These are phyloP conservation scores for Aureobasidium sp. DNA, from an alignment of 2,329 filamentous ascomycete genomes.

Conservation along the genomic window DNA sequence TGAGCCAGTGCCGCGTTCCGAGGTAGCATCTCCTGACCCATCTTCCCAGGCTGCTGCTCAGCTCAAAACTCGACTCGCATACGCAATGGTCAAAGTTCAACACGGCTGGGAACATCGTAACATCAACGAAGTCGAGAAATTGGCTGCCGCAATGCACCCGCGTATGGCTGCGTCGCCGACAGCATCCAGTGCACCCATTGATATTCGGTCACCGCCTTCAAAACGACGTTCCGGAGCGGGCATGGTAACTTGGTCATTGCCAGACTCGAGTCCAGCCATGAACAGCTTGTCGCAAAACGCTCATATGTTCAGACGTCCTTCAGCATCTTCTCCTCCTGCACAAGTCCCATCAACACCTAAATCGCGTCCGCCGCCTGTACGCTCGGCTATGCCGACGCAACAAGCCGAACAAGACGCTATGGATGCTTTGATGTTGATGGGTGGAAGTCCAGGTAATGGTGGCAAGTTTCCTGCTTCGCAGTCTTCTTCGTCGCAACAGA, in stretches of 20 bases:
- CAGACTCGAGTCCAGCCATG: slow-evolving; percentile 10
- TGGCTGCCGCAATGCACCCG: slow-evolving; percentile 52
- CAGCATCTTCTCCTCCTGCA: slow-evolving; percentile 5
- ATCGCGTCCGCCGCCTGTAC: slow-evolving; percentile 44
- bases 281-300: slow-evolving; percentile 19
- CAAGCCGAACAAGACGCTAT: slow-evolving; percentile 72
- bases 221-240: slow-evolving; percentile 29
- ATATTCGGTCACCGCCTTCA: slow-evolving; percentile 22
- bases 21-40: slow-evolving; percentile 13
- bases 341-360: slow-evolving; percentile 28
- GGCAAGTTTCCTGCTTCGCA: slow-evolving; percentile 3
- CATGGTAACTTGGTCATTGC: neutral
- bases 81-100: slow-evolving; percentile 90
- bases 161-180: slow-evolving; percentile 14
- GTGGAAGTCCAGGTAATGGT: slow-evolving; percentile 27
- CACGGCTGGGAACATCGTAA: slow-evolving; percentile 78
- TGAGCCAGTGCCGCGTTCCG: slow-evolving; percentile 38
- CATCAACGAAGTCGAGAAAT: slow-evolving; percentile 68
- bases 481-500: slow-evolving; percentile 1
- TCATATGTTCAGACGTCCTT: slow-evolving; percentile 16
- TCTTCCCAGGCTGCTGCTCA: slow-evolving; percentile 61
- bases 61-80: slow-evolving; percentile 75
- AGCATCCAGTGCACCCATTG: neutral
- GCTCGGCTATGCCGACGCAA: slow-evolving; percentile 61
- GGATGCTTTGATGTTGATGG: slow-evolving; percentile 74